Evolutionary conservation across 2,329 filamentous ascomycete species (phyloP).

Genomic region (Graphilbum ipis-grandicollis): DNA sequence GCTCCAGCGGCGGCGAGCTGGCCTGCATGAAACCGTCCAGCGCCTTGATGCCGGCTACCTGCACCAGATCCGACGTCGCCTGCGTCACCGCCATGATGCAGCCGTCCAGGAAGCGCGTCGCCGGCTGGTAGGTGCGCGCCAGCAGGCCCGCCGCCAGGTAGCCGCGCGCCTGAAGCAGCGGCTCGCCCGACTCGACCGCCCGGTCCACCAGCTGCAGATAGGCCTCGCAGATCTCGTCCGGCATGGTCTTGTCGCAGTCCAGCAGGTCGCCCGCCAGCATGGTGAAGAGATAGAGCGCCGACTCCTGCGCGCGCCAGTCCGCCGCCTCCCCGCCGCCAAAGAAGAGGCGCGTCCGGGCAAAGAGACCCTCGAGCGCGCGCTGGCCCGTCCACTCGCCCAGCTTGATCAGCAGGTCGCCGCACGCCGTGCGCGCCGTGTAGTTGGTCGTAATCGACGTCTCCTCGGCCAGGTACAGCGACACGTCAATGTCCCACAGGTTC

Average conservation of each 20-base stretch:
- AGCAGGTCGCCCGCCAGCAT: slow-evolving; percentile 70
- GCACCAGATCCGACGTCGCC: slow-evolving; percentile 60
- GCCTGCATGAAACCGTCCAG: slow-evolving; percentile 48
- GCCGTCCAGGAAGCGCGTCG: slow-evolving; percentile 48
- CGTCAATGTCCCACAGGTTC: slow-evolving; percentile 89
- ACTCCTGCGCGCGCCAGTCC: slow-evolving; percentile 53
- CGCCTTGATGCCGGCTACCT: slow-evolving; percentile 79
- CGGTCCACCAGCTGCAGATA: slow-evolving; percentile 70
- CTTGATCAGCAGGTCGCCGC: slow-evolving; percentile 83
- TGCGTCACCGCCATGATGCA: slow-evolving; percentile 58
- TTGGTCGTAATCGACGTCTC: slow-evolving; percentile 90
- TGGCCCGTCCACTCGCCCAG: slow-evolving; percentile 75
- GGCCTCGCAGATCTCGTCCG: slow-evolving; percentile 48
- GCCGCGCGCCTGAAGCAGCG: slow-evolving; percentile 70
- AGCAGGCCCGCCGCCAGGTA: slow-evolving; percentile 74
- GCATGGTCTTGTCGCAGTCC: slow-evolving; percentile 57
- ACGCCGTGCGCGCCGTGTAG: slow-evolving; percentile 86
- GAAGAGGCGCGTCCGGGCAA: slow-evolving; percentile 56
- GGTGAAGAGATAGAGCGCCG: slow-evolving; percentile 70
- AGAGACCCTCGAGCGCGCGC: slow-evolving; percentile 60
- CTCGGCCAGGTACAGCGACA: slow-evolving; percentile 87
- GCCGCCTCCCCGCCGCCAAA: slow-evolving; percentile 28
- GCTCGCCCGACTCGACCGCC: slow-evolving; percentile 53
- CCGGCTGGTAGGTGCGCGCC: slow-evolving; percentile 48
- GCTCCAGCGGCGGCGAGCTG: slow-evolving; percentile 23